A percentile compares a stretch with the other conserved stretches of the same genome.
Conservation (phyloP, 2,329 filamentous ascomycete species). For the Escovopsis sp. region DNA sequence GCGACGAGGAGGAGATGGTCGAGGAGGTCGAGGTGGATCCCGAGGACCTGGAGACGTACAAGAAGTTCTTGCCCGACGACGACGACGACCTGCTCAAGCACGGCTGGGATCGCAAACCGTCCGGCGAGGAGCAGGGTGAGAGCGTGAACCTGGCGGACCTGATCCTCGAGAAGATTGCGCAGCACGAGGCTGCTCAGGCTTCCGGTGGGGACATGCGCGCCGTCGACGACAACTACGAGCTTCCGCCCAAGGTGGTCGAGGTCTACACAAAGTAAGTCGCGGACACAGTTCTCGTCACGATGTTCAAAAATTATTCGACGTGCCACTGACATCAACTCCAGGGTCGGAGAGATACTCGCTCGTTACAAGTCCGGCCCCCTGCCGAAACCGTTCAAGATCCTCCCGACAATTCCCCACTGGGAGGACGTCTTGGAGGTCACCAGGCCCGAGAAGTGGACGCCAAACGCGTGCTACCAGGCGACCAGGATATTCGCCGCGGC, state of each 20-base stretch:
- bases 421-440: slow-evolving; percentile 75
- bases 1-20: slow-evolving; percentile 61
- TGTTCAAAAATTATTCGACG: too few relatives aligned
- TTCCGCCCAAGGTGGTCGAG: slow-evolving; percentile 84
- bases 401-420: slow-evolving; percentile 84
- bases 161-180: slow-evolving; percentile 87
- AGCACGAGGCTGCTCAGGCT: slow-evolving; percentile 60
- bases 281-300: background rate
- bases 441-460: slow-evolving; percentile 58
- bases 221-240: slow-evolving; percentile 67
- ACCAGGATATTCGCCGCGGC: slow-evolving; percentile 85
- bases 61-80: slow-evolving; percentile 67
- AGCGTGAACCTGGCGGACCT: slow-evolving; percentile 78
- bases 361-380: slow-evolving; percentile 93
- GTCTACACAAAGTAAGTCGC: slow-evolving; percentile 68
- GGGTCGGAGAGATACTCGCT: slow-evolving; percentile 74
- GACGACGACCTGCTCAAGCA: slow-evolving; percentile 61
- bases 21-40: slow-evolving; percentile 74
- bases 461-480: slow-evolving; percentile 71
- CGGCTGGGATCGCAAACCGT: slow-evolving; percentile 35
- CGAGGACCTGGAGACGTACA: slow-evolving; percentile 77
- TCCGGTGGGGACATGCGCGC: slow-evolving; percentile 28
- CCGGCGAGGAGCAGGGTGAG: slow-evolving; percentile 31
- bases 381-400: slow-evolving; percentile 93
- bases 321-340: slow-evolving; percentile 15